phyloP scores from a whole-genome alignment of 352 stramenopile species.

The Phytophthora hibernalis region DNA sequence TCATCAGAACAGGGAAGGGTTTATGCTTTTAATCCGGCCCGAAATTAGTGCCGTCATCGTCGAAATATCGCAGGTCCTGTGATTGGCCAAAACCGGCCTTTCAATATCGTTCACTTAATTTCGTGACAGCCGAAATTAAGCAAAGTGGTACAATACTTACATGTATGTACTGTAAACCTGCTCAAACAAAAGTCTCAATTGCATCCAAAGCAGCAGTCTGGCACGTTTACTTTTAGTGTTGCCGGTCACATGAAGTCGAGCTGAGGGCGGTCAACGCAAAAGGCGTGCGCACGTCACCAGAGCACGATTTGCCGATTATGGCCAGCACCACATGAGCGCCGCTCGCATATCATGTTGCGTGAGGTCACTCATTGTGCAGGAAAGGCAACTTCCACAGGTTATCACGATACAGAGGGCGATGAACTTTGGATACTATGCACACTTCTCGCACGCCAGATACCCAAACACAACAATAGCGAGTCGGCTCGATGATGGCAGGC shows the following conservation, averaged over 20 bases:
- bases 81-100: too few species aligned
- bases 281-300: slow-evolving; percentile 1
- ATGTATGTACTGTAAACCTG: too few species aligned
- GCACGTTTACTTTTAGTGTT: too few species aligned
- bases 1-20: slow-evolving; percentile 11
- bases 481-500: slow-evolving; percentile 25
- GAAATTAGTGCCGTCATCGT: slow-evolving; percentile 27
- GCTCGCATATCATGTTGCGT: neutral
- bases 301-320: slow-evolving; percentile 26
- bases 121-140: too few species aligned
- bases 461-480: slow-evolving; percentile 15
- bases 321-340: neutral
- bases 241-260: too few species aligned
- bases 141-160: too few species aligned
- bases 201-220: too few species aligned
- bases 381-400: neutral
- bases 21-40: neutral
- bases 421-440: neutral
- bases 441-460: neutral
- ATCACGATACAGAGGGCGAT: slow-evolving; percentile 6
- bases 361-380: neutral
- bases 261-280: too few species aligned
- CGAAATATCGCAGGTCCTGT: slow-evolving; percentile 24
- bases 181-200: too few species aligned
- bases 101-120: too few species aligned